phyloP scores from a whole-genome alignment of 2,329 filamentous ascomycete species.

The Hymenoscyphus infarciens region DNA sequence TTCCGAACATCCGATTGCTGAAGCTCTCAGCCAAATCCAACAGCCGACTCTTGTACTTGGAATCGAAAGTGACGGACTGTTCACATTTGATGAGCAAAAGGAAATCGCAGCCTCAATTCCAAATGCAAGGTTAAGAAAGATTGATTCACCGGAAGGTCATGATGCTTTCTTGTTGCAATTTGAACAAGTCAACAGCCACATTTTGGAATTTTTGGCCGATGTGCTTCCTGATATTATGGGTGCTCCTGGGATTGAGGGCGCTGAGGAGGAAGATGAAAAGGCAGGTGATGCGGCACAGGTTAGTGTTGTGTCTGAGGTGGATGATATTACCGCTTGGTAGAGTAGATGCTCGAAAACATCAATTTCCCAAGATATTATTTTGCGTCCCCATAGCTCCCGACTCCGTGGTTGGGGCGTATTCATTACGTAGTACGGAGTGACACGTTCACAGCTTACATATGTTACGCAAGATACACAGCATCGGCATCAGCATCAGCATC shows the following conservation, averaged over 20 bases:
- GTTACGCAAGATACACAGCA: no score
- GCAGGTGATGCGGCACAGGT: conserved; percentile 71
- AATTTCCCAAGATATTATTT: no score
- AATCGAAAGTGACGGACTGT: conserved; percentile 92
- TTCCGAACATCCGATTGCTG: conserved; percentile 50
- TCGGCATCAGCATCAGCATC: no score
- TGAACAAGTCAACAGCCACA: conserved; percentile 89
- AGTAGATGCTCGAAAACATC: neutral
- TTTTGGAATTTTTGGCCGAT: conserved; percentile 78
- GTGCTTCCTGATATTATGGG: conserved; percentile 86
- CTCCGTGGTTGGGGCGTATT: no score
- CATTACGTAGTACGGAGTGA: no score
- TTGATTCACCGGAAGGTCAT: conserved; percentile 92
- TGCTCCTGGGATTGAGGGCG: conserved; percentile 45
- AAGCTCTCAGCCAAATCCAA: conserved; percentile 76
- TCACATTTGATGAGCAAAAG: conserved; percentile 95
- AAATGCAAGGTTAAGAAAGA: conserved; percentile 73
- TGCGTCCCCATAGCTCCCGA: neutral
- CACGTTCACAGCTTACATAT: no score
- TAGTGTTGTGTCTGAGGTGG: conserved; percentile 92
- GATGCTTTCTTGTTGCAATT: conserved; percentile 97
- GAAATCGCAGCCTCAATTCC: conserved; percentile 82
- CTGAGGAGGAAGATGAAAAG: conserved; percentile 41
- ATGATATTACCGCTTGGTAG: conserved; percentile 92
- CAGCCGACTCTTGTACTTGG: conserved; percentile 90